Base-by-base conservation (phyloP, 2,329 filamentous ascomycete genomes). In the Neonectria coccinea region DNA sequence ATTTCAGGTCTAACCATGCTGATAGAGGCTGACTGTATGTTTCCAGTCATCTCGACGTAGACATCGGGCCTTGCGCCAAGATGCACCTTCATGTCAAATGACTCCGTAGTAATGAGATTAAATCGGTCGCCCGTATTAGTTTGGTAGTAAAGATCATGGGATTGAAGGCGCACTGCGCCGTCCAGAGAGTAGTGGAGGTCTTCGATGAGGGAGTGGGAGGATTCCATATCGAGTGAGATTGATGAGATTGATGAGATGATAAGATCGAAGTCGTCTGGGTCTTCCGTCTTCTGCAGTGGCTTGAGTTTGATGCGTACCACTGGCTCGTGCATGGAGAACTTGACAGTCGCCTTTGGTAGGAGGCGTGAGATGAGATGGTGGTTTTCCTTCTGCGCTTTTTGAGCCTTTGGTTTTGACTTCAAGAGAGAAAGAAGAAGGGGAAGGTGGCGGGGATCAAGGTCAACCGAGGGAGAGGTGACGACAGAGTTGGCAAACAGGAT, bases 401-500 rank as follows among this genome's bases (percentile, higher is more conserved):
- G 74, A 1, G 76, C 67, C n/a, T 73, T 75, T 7, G 78, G 79
- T 61, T 84, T 86, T 8, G 84, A 84, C 69, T 90, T 90, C 47
- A 94, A 81, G 67, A 98, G 84, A 20, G 92, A 91, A 52, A 97
- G 82, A 22, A 98, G 83, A 9, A 97, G 85, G 2, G 96, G 95
- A 16, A 99, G 83, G 80, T 98, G 95, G 68, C 93, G 92, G 3
- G 96, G 95, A 76, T 97, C 93, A 36, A 99, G 84, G 77, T 99
- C 96, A 55, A 98, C 84, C 0, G 96, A 97, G 0, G 96, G 96
- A 5, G 96, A 99, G 0, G 96, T 99, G 65, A 98, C 89, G 51
- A 99, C 95, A 6, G 97, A 89, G 78, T 99, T 99, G 44, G 95
- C 94, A 76, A 97, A 97, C 16, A 99, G 84, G 42, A 99, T 96